Percentiles rank a stretch among this genome's conserved stretches.
Evolutionary conservation across 1,139 yeast species (phyloP).

Genomic region (Spathaspora jeffriesii): DNA sequence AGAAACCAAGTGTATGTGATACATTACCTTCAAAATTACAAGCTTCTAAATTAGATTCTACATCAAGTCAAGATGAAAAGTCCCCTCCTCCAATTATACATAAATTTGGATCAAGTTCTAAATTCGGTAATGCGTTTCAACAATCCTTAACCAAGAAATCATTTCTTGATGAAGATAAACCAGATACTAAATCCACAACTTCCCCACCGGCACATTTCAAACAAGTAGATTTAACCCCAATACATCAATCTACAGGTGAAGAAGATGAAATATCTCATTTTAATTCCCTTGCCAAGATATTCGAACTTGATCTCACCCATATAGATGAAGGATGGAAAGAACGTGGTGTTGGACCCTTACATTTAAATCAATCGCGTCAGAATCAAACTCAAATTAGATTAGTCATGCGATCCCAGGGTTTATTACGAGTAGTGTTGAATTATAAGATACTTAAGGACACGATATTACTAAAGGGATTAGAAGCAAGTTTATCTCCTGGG

Average conservation of each 20-base stretch:
- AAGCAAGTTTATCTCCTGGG: slow-evolving; percentile 76
- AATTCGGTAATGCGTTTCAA: slow-evolving; percentile 60
- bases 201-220: slow-evolving; percentile 33
- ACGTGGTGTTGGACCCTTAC: slow-evolving; percentile 87
- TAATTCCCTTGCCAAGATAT: slow-evolving; percentile 75
- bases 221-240: slow-evolving; percentile 53
- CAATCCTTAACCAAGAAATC: slow-evolving; percentile 51
- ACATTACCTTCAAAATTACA: slow-evolving; percentile 16
- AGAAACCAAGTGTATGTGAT: slow-evolving; percentile 44
- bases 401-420: slow-evolving; percentile 91
- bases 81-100: slow-evolving; percentile 4
- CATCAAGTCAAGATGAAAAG: background rate
- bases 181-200: too few relatives aligned
- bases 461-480: slow-evolving; percentile 74
- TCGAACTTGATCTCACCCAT: slow-evolving; percentile 66
- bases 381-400: slow-evolving; percentile 47
- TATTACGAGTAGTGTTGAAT: slow-evolving; percentile 81
- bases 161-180: too few relatives aligned
- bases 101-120: slow-evolving; percentile 52
- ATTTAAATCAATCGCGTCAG: slow-evolving; percentile 60
- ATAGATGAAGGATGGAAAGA: slow-evolving; percentile 90
- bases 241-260: slow-evolving; percentile 78
- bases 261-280: slow-evolving; percentile 77
- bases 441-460: slow-evolving; percentile 60
- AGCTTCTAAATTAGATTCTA: slow-evolving; percentile 4